Base-by-base conservation (phyloP, 2,329 filamentous ascomycete genomes). In the Apiospora kogelbergensis region DNA sequence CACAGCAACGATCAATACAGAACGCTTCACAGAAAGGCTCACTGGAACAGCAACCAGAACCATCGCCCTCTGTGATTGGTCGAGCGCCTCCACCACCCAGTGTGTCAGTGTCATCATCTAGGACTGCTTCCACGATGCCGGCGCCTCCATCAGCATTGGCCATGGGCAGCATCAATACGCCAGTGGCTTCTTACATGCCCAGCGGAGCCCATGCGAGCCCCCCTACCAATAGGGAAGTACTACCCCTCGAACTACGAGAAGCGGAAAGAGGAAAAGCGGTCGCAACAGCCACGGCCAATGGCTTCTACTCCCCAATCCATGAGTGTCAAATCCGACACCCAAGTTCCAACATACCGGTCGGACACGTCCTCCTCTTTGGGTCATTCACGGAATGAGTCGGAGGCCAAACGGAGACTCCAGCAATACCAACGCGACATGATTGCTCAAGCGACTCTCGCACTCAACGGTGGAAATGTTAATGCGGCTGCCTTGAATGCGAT, bases 371-470 rank as follows among this genome's bases (percentile, higher is more conserved):
- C 63, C 1, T 24, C 40, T 6, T 64, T 69, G 48, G 71, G 71
- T 20, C 79, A 81, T 60, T 73, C 78, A 10, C 79, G 83, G 63
- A 79, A 80, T 66, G 79, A 80, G 44, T 82, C 82, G 0, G 87
- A 89, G 67, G 81, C 84, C 24, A 84, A 84, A 69, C 82, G 83
- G 37, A 84, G 83, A 69, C 72, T 89, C 45, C 84, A 86, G 73
- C 86, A 90, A 72, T 90, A 90, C 72, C 86, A 89, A 73, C 81
- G 85, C 65, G 87, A 89, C 68, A 89, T 90, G 87, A 84, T 89
- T 64, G 84, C 85, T 0, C 88, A 89, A 74, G 86, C 87, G 9
- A 81, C 82, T 33, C 78, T 86, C 71, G 86, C 85, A 7, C 78
- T 82, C 24, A 78, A 77, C 70, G 71, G 73, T 70, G 72, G 75